Evolutionary conservation across 768 basidiomycete genomes (phyloP), one percentile per base, ranked within the genome.

Genomic region (Suillus plorans): DNA sequence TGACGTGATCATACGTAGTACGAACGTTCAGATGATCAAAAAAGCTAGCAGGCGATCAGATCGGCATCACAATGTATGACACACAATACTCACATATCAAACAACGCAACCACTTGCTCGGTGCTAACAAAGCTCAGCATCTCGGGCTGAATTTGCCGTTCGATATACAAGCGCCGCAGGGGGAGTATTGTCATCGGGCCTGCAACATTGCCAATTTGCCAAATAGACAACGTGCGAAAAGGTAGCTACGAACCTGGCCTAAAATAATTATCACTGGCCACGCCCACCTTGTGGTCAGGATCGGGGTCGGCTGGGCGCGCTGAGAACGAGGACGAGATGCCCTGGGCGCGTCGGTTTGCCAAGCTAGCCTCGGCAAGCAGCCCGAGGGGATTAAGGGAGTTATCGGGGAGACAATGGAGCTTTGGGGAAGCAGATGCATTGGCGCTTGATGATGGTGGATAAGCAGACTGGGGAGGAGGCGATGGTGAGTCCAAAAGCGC

Each of bases 181-280:
- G 94, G 94, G 50, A 95, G 74, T 53, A 94, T 92, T 5, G 91
- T 92, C 87, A 95, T 94, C 0, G 94, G 94, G 31, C 93, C 92
- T 92, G 53, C 42, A 58, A 45, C 59, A 42, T 8, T 68, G 42
- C 64, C 47, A 53, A 67, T 70, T 53, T 65, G 55, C 44, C 52
- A 49, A 22, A 57, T 12, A 36, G 45, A 25, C 57, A 50, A 53
- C 16, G 50, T 59, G 34, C 37, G 16, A 49, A n/a, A 56, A 59
- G 16, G 25, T 60, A 67, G 55, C 18, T 22, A 75, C 82, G 61
- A 66, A 90, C 92, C 94, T 64, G 95, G 95, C 74, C 90, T 95
- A 81, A 97, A 98, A 77, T 95, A 98, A 66, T 90, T 87, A 65
- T 89, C 88, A 65, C 90, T 91, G 4, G 93, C 92, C 16, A 97